Evolutionary conservation across 2,329 filamentous ascomycete species (phyloP).

Genomic region (Aureobasidium sp.): DNA sequence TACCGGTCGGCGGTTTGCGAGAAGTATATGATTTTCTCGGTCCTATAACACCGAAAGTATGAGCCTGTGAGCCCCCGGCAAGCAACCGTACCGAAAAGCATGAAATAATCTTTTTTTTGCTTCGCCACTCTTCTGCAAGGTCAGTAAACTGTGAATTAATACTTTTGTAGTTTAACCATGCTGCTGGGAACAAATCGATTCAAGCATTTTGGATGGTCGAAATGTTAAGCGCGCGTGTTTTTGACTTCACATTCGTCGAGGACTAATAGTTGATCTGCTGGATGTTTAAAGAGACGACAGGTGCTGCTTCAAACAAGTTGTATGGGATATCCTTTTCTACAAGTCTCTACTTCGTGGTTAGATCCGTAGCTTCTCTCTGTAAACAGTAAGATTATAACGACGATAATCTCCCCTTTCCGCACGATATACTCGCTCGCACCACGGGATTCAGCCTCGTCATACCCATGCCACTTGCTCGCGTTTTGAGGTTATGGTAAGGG

Average conservation of each 20-base stretch:
- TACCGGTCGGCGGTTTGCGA: background rate
- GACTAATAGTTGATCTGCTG: background rate
- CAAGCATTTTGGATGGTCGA: background rate
- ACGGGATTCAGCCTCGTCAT: no score
- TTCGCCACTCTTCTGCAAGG: background rate
- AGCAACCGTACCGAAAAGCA: background rate
- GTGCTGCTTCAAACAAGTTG: no score
- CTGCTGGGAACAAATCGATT: background rate
- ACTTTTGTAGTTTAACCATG: background rate
- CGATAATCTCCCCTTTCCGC: no score
- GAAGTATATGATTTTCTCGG: background rate
- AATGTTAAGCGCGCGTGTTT: background rate
- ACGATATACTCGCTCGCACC: no score
- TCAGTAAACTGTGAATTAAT: background rate
- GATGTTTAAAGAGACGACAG: background rate
- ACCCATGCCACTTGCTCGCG: no score
- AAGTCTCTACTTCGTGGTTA: no score
- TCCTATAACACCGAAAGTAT: constrained; percentile 3
- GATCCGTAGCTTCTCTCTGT: no score
- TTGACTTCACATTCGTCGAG: background rate
- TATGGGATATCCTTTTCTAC: no score
- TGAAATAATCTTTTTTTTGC: background rate
- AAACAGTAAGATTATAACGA: no score
- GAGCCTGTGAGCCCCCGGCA: background rate
- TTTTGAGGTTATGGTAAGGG: no score